Conservation (phyloP, 495 filamentous ascomycete species). For the Penicillium daleae region DNA sequence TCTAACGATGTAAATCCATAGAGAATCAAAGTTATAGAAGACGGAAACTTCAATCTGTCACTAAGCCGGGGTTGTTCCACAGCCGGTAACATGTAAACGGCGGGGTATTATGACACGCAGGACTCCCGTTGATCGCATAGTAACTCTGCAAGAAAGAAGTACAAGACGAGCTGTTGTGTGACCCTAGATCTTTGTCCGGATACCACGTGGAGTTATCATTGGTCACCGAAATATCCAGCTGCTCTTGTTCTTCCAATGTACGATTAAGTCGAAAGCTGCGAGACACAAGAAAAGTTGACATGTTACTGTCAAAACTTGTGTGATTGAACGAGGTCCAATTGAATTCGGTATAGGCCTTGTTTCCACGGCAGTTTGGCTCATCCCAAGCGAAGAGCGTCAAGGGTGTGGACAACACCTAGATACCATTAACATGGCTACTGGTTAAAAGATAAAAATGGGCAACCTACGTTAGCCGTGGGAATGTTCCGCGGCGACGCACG, state of each 20-base stretch:
- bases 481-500: too few relatives aligned
- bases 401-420: slow-evolving; percentile 4
- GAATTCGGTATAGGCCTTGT: too few relatives aligned
- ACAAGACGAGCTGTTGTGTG: slow-evolving; percentile 6
- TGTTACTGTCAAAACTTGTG: slow-evolving; percentile 6
- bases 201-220: slow-evolving; percentile 6
- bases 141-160: slow-evolving; percentile 15
- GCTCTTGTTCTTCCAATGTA: slow-evolving; percentile 5
- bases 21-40: too few relatives aligned
- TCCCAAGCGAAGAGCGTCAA: slow-evolving; percentile 6
- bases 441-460: too few relatives aligned
- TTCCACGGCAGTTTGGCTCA: slow-evolving; percentile 5
- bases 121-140: slow-evolving; percentile 10
- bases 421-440: not conserved
- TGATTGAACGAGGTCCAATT: slow-evolving; percentile 2
- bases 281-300: slow-evolving; percentile 4
- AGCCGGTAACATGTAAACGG: slow-evolving; percentile 13
- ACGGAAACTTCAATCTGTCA: too few relatives aligned
- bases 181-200: slow-evolving; percentile 11
- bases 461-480: too few relatives aligned
- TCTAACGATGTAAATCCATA: too few relatives aligned
- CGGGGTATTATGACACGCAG: slow-evolving; percentile 14
- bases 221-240: slow-evolving; percentile 14
- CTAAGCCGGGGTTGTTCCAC: slow-evolving; percentile 12
- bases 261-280: slow-evolving; percentile 16